A percentile compares a stretch with the other conserved stretches of the same genome.
phyloP scores from a whole-genome alignment of 352 stramenopile genomes.

The Phytophthora podocarpi region DNA sequence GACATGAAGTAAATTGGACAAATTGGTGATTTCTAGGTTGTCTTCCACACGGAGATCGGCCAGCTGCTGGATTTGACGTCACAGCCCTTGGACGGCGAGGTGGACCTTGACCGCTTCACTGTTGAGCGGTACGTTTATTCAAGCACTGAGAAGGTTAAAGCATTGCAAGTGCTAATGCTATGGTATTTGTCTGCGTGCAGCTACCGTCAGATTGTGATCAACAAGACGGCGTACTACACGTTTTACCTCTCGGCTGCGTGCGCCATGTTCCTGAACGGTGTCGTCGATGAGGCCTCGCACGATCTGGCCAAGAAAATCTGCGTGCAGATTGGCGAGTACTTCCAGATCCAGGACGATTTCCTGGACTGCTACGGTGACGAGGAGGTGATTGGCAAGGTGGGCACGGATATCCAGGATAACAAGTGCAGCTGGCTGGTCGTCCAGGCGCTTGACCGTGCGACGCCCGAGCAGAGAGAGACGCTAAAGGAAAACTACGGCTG shows the following conservation, averaged over 20 bases:
- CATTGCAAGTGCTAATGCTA: constrained; percentile 5
- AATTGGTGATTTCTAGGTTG: constrained; percentile 73
- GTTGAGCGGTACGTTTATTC: constrained; percentile 84
- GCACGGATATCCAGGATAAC: constrained; percentile 99
- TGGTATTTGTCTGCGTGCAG: constrained; percentile 26
- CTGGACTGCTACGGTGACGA: constrained; percentile 97
- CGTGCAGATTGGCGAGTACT: constrained; percentile 98
- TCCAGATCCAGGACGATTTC: constrained; percentile 99
- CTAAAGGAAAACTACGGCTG: constrained; percentile 95
- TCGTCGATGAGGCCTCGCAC: constrained; percentile 81
- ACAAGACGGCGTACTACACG: constrained; percentile 99
- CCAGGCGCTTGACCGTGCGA: constrained; percentile 89
- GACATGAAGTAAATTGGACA: background rate
- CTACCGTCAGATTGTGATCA: constrained; percentile 95
- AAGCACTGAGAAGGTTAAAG: background rate
- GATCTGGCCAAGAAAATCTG: constrained; percentile 93
- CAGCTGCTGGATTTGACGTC: constrained; percentile 94
- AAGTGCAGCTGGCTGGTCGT: constrained; percentile 99
- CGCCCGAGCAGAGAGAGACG: constrained; percentile 70
- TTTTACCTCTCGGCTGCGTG: constrained; percentile 98
- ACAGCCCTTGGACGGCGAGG: constrained; percentile 78
- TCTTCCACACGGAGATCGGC: constrained; percentile 97
- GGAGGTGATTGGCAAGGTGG: constrained; percentile 93
- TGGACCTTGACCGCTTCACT: constrained; percentile 94
- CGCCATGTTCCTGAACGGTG: constrained; percentile 90